A percentile compares a stretch with the other conserved stretches of the same genome.
phyloP scores from a whole-genome alignment of 768 basidiomycete species.

The Calocybe indica region DNA sequence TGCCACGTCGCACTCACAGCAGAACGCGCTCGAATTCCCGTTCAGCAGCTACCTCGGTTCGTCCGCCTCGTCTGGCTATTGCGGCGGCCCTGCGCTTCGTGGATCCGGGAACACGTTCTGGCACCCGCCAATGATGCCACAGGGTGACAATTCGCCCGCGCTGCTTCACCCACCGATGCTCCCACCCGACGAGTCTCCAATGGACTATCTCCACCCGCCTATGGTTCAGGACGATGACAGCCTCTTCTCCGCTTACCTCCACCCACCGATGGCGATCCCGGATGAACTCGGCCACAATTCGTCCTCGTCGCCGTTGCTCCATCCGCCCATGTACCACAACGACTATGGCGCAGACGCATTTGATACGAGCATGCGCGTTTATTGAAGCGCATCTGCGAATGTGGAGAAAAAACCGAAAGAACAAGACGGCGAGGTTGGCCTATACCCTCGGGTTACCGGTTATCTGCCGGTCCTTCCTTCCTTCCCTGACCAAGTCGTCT shows the following conservation, averaged over 20 bases:
- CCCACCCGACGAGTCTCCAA: constrained; percentile 54
- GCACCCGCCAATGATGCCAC: constrained; percentile 73
- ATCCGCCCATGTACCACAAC: constrained; percentile 20
- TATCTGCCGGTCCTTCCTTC: too few species aligned
- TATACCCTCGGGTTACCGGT: too few species aligned
- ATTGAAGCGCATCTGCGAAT: too few species aligned
- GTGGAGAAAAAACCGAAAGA: too few species aligned
- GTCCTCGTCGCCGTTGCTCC: constrained; percentile 5
- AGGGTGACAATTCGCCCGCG: constrained; percentile 46
- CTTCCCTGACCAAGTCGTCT: too few species aligned
- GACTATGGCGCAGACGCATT: constrained; percentile 14
- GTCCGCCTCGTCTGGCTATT: constrained; percentile 24
- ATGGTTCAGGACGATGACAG: constrained; percentile 64
- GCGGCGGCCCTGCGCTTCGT: constrained; percentile 41
- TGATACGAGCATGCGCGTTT: constrained; percentile 13
- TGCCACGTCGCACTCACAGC: constrained; percentile 50
- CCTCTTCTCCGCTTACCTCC: constrained; percentile 43
- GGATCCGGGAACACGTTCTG: constrained; percentile 63
- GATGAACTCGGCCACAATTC: constrained; percentile 19
- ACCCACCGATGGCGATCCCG: constrained; percentile 38
- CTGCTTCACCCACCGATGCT: constrained; percentile 70
- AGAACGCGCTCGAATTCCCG: constrained; percentile 63
- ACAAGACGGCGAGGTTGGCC: too few species aligned
- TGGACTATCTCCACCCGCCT: constrained; percentile 69
- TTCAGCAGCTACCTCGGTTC: constrained; percentile 26